Conservation (phyloP, 2,329 filamentous ascomycete genomes). For the Corynespora cassiicola region DNA sequence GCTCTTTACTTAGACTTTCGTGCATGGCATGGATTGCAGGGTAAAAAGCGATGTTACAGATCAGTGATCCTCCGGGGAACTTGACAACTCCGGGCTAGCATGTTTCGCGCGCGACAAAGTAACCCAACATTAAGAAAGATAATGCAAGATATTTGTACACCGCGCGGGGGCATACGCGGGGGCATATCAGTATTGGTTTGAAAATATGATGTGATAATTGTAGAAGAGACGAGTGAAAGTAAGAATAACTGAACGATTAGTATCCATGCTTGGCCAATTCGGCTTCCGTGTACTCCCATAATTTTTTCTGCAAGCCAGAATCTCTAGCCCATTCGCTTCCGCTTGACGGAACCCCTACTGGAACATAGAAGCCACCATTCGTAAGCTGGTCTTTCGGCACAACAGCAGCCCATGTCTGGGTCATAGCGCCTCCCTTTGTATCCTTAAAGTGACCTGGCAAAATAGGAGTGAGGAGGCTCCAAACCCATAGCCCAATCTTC, state of each 20-base stretch:
- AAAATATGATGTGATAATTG: too few species aligned
- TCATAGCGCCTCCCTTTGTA: conserved; percentile 45
- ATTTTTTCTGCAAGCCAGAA: conserved; percentile 39
- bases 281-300: conserved; percentile 47
- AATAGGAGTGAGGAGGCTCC: conserved; percentile 23
- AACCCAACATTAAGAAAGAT: too few species aligned
- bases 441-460: conserved; percentile 38
- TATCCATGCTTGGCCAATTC: conserved; percentile 42
- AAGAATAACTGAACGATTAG: conserved; percentile 19
- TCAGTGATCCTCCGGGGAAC: too few species aligned
- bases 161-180: too few species aligned
- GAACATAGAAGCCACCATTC: conserved; percentile 52
- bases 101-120: too few species aligned
- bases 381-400: conserved; percentile 39
- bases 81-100: too few species aligned
- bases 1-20: too few species aligned
- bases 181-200: too few species aligned
- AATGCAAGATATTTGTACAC: too few species aligned
- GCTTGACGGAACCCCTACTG: conserved; percentile 31
- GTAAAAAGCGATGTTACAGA: too few species aligned
- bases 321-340: conserved; percentile 35
- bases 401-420: conserved; percentile 52
- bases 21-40: too few species aligned
- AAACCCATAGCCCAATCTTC: conserved; percentile 31
- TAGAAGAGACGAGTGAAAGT: too few species aligned